Evolutionary conservation across 1,139 yeast genomes (phyloP), one percentile per base, ranked within the genome.

Genomic region (Geotrichum macrosporum): DNA sequence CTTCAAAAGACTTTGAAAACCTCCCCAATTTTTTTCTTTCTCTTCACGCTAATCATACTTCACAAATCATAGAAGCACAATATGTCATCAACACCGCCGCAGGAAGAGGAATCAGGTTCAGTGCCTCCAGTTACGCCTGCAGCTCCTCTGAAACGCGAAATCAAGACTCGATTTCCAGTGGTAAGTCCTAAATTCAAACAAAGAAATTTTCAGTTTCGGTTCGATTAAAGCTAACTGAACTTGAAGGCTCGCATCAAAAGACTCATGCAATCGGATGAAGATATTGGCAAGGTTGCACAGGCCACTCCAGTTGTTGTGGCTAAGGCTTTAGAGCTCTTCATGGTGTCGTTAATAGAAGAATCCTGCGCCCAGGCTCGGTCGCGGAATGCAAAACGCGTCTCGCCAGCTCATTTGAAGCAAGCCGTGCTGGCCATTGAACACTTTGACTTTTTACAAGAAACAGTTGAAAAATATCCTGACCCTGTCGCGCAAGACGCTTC

Each of bases 281-380:
- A 92, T 57, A 89, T 92, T 42, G 99, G 99, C 4, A 92, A 92
- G 65, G 98, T 94, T 13, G 96, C 98, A 8, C 97, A 89, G 64
- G 97, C 96, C 3, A 92, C 98, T 3, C 99, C 99, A 0, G 84
- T 92, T 20, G 89, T 89, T 26, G 96, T 92, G 10, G 96, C 98
- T 8, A 76, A 96, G 54, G 96, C 97, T 0, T 73, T 92, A 47
- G 98, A 92, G 67, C 77, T 87, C 53, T 92, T 92, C 63, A 80
- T 92, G 77, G 88, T 95, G 47, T 79, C 92, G 50, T 73, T 94
- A 52, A 95, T 92, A 45, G 92, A 85, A 59, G 89, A 85, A 44
- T 77, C 95, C 15, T 81, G 87, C 45, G 74, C 77, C 40, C 88
- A 85, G 57, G 95, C 96, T 8, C 78, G 81, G 50, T 71, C 73